Conservation (phyloP, 495 filamentous ascomycete genomes). For the Lichenothelia convexa region DNA sequence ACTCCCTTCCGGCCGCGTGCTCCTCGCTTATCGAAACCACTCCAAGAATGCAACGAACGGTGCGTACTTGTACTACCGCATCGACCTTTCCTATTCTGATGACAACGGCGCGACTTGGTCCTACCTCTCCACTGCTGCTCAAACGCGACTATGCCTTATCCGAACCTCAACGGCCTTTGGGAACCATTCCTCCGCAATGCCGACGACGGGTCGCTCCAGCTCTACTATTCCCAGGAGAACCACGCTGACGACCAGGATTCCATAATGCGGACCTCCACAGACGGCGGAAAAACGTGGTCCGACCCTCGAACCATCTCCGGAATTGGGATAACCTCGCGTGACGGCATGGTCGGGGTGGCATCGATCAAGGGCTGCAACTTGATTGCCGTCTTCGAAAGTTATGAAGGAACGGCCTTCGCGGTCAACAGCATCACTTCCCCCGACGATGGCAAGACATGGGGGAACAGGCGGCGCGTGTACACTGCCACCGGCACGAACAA, state of each 20-base stretch:
- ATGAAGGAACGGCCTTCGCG: conserved; percentile 26
- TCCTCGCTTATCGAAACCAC: conserved; percentile 44
- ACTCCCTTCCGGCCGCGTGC: conserved; percentile 27
- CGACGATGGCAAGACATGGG: conserved; percentile 38
- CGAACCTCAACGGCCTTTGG: conserved; percentile 37
- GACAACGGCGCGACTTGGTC: conserved; percentile 36
- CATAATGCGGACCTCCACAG: conserved; percentile 35
- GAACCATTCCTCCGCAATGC: conserved; percentile 41
- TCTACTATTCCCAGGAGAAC: conserved; percentile 40
- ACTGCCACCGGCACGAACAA: conserved; percentile 23
- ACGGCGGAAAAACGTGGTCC: conserved; percentile 35
- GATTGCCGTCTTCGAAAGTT: conserved; percentile 42
- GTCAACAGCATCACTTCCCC: conserved; percentile 37
- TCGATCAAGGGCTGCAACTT: conserved; percentile 25
- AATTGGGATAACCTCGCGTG: conserved; percentile 24
- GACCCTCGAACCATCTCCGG: conserved; percentile 30
- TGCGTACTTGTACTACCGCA: conserved; percentile 36
- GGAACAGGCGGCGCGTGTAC: conserved; percentile 32
- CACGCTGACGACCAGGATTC: conserved; percentile 39
- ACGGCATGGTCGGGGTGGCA: conserved; percentile 44
- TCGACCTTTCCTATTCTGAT: conserved; percentile 37
- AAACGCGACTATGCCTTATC: conserved; percentile 21
- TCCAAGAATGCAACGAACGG: conserved; percentile 22
- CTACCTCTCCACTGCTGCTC: conserved; percentile 34
- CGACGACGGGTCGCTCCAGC: conserved; percentile 27